Conservation (phyloP, 129 eudicot genomes). For the Flaveria bidentis region DNA sequence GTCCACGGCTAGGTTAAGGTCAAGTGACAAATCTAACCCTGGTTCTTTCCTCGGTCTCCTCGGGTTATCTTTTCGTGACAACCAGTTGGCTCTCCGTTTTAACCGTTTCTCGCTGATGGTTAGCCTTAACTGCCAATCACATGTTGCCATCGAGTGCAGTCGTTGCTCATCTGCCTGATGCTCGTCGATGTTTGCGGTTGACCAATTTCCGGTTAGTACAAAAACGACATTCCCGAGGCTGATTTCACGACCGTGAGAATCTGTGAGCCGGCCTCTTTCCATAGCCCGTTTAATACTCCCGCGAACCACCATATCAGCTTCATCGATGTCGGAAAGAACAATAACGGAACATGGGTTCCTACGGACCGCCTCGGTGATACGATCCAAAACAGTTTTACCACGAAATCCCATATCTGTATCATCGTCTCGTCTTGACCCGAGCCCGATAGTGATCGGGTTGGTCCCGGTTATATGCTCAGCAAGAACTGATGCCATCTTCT, state of each 20-base stretch:
- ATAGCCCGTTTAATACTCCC: slow-evolving; percentile 81
- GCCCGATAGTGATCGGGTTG: slow-evolving; percentile 57
- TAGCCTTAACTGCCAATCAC: slow-evolving; percentile 73
- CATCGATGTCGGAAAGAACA: slow-evolving; percentile 77
- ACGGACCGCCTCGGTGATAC: slow-evolving; percentile 80
- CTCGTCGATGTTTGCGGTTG: slow-evolving; percentile 37
- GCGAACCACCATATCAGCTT: slow-evolving; percentile 76
- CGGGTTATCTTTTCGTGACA: slow-evolving; percentile 46
- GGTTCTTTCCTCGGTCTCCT: slow-evolving; percentile 56
- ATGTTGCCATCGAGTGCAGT: slow-evolving; percentile 47
- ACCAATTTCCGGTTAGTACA: slow-evolving; percentile 83
- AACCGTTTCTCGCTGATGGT: slow-evolving; percentile 48
- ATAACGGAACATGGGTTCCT: slow-evolving; percentile 82
- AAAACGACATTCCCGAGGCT: slow-evolving; percentile 86
- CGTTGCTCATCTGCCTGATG: slow-evolving; percentile 51
- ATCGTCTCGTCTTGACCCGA: slow-evolving; percentile 62
- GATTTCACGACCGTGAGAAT: slow-evolving; percentile 87
- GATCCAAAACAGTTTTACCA: slow-evolving; percentile 77
- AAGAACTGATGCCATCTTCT: slow-evolving; percentile 78
- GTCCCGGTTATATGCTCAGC: slow-evolving; percentile 70
- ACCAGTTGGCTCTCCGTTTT: slow-evolving; percentile 62
- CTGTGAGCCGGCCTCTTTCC: slow-evolving; percentile 78
- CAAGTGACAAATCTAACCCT: slow-evolving; percentile 57
- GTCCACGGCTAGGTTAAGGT: slow-evolving; percentile 66
- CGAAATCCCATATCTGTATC: slow-evolving; percentile 59